These are phyloP conservation scores for Tulasnella sp. DNA, from an alignment of 768 basidiomycete genomes.

Conservation along the genomic window DNA sequence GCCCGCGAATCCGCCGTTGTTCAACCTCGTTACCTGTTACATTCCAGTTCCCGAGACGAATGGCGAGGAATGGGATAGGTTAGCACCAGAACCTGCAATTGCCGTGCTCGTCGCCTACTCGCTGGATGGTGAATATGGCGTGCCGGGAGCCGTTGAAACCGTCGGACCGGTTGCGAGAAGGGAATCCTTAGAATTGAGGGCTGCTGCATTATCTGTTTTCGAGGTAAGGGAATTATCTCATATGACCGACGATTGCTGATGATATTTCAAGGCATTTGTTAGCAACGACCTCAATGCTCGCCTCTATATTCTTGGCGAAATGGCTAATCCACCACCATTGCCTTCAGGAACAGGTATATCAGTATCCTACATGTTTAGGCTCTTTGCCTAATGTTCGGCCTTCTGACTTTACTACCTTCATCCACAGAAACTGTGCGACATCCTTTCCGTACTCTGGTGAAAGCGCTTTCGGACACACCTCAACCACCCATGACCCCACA, in stretches of 20 bases:
- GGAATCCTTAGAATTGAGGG: conserved; percentile 60
- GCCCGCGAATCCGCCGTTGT: conserved; percentile 50
- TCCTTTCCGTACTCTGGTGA: conserved; percentile 48
- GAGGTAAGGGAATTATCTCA: conserved; percentile 42
- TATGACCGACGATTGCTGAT: background rate
- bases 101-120: conserved; percentile 71
- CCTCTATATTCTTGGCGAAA: conserved; percentile 44
- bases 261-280: conserved; percentile 49
- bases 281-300: conserved; percentile 13
- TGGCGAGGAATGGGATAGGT: conserved; percentile 85
- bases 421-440: conserved; percentile 14
- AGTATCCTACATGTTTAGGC: no score
- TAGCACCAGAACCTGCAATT: conserved; percentile 67
- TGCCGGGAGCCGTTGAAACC: conserved; percentile 27
- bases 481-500: conserved; percentile 44
- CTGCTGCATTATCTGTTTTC: conserved; percentile 66
- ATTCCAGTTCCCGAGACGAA: conserved; percentile 68
- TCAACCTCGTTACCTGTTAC: conserved; percentile 58
- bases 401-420: background rate
- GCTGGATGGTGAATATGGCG: conserved; percentile 76
- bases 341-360: conserved; percentile 31
- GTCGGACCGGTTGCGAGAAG: conserved; percentile 39
- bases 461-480: conserved; percentile 51
- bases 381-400: no score
- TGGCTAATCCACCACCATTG: conserved; percentile 27